Evolutionary conservation across 345 rosid genomes (phyloP).

Genomic region (Hypericum androsaemum): DNA sequence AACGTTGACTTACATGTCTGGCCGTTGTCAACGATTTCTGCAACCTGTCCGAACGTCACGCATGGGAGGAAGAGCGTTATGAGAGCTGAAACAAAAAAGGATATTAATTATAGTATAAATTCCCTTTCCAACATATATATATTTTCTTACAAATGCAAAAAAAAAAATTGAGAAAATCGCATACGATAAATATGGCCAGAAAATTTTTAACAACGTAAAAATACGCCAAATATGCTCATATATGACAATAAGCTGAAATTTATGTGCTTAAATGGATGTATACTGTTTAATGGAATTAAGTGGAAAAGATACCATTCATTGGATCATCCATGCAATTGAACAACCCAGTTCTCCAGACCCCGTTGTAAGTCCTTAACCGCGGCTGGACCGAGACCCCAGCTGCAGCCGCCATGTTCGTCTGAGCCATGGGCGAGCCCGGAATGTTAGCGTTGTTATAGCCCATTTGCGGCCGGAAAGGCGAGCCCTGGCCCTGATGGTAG

Average conservation of each 20-base stretch:
- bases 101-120: too few relatives aligned
- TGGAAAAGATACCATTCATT: slow-evolving; percentile 29
- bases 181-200: too few relatives aligned
- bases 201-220: too few relatives aligned
- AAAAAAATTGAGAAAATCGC: too few relatives aligned
- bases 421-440: not conserved
- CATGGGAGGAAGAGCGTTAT: slow-evolving; percentile 39
- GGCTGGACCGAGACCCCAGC: slow-evolving; percentile 20
- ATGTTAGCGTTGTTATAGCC: not conserved
- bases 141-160: too few relatives aligned
- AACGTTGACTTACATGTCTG: slow-evolving; percentile 23
- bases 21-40: slow-evolving; percentile 57
- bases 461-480: too few relatives aligned
- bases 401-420: not conserved
- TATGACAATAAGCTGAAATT: too few relatives aligned
- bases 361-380: not conserved
- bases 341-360: slow-evolving; percentile 43
- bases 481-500: too few relatives aligned
- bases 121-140: too few relatives aligned
- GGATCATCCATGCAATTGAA: slow-evolving; percentile 66
- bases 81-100: slow-evolving; percentile 29
- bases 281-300: not conserved
- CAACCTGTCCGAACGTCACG: slow-evolving; percentile 50
- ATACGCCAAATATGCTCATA: too few relatives aligned
- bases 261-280: too few relatives aligned